Evolutionary conservation across 306 rosid genomes (phyloP).

Genomic region (Aeschynomene evenia): DNA sequence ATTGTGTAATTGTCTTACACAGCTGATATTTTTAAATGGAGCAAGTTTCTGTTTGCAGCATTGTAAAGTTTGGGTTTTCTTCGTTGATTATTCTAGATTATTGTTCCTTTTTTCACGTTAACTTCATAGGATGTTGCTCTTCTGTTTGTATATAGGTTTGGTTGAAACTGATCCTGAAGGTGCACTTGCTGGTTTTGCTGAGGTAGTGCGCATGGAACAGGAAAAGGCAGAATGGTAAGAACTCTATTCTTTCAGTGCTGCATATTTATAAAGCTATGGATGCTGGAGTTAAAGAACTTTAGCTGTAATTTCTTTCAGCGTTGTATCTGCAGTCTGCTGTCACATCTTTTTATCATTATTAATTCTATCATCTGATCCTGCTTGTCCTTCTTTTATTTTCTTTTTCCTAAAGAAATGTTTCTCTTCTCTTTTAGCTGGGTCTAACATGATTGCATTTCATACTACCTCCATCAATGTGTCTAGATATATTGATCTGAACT

Average conservation of each 20-base stretch:
- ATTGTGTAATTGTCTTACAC: background rate
- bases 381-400: background rate
- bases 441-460: slow-evolving; percentile 11
- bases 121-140: background rate
- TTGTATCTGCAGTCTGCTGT: background rate
- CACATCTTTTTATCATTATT: slow-evolving; percentile 14
- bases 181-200: slow-evolving; percentile 87
- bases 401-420: background rate
- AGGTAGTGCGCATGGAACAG: slow-evolving; percentile 87
- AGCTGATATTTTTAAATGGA: background rate
- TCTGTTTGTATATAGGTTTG: slow-evolving; percentile 54
- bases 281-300: background rate
- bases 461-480: too few species aligned
- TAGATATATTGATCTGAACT: too few species aligned
- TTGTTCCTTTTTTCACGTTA: slow-evolving; percentile 4
- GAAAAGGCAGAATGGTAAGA: slow-evolving; percentile 94
- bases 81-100: background rate
- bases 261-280: background rate
- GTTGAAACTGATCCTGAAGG: slow-evolving; percentile 90
- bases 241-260: slow-evolving; percentile 17
- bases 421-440: slow-evolving; percentile 22
- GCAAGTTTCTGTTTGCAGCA: background rate
- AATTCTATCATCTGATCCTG: slow-evolving; percentile 5
- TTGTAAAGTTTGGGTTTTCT: slow-evolving; percentile 10
- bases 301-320: background rate